These are phyloP conservation scores for Boletus tylopilopsis DNA, from an alignment of 768 basidiomycete genomes.

Conservation along the genomic window DNA sequence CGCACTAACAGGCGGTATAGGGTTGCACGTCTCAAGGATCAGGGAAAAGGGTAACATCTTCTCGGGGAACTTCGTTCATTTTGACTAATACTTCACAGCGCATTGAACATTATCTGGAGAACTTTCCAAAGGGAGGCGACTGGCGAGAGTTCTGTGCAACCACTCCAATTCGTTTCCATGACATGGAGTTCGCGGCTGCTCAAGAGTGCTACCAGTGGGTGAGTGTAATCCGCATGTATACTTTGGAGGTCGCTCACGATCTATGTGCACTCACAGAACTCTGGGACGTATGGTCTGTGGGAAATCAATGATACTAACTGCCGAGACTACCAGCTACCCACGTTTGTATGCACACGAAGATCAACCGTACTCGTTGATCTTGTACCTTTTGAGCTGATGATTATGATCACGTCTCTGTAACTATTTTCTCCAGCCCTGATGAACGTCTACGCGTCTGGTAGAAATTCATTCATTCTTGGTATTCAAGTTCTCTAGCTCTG, in stretches of 20 bases:
- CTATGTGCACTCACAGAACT: not conserved
- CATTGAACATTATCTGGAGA: constrained; percentile 28
- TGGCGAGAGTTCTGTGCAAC: constrained; percentile 35
- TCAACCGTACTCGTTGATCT: too few species aligned
- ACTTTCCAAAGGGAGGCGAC: constrained; percentile 24
- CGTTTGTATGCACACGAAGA: not conserved
- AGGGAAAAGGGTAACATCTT: constrained; percentile 19
- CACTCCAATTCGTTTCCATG: constrained; percentile 26
- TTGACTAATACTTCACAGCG: constrained; percentile 15
- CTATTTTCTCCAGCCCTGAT: too few species aligned
- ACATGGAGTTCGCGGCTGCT: constrained; percentile 24
- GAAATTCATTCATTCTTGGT: too few species aligned
- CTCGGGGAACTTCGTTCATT: not conserved
- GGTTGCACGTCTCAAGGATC: constrained; percentile 25
- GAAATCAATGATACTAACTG: constrained; percentile 19
- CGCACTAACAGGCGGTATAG: constrained; percentile 7
- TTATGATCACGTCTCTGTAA: too few species aligned
- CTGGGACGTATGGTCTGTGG: constrained; percentile 23
- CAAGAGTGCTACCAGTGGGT: constrained; percentile 19
- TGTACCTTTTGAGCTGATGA: not conserved
- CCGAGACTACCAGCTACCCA: not conserved
- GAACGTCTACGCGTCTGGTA: too few species aligned
- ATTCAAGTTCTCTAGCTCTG: too few species aligned
- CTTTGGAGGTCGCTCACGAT: not conserved
- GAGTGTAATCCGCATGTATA: not conserved